A percentile compares a stretch with the other conserved stretches of the same genome.
Conservation (phyloP, 345 rosid genomes). For the Mercurialis annua region DNA sequence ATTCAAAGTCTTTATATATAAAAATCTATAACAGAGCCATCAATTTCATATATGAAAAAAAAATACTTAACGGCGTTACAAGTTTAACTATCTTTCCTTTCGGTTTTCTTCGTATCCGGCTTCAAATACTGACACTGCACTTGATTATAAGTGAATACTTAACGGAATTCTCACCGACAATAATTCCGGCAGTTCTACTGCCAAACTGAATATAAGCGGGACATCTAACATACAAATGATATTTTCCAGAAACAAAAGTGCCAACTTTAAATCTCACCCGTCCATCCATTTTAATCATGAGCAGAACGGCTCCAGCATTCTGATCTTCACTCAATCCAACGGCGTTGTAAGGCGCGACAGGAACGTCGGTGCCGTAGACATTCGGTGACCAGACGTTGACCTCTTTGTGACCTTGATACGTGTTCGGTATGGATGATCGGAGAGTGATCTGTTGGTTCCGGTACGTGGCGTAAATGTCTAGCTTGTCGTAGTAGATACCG, state of each 20-base stretch:
- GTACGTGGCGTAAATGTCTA: conserved; percentile 67
- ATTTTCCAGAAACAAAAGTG: conserved; percentile 48
- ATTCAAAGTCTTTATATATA: not conserved
- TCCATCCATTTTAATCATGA: conserved; percentile 71
- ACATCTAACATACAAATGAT: conserved; percentile 64
- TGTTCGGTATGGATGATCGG: conserved; percentile 45
- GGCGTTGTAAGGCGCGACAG: conserved; percentile 74
- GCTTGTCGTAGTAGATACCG: conserved; percentile 83
- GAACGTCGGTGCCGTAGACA: conserved; percentile 58
- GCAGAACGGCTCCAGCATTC: conserved; percentile 36
- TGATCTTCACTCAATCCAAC: conserved; percentile 48
- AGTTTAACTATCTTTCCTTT: not conserved
- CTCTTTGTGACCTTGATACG: conserved; percentile 66
- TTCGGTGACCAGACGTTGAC: conserved; percentile 77
- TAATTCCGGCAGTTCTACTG: conserved; percentile 39
- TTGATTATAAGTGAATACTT: conserved; percentile 52
- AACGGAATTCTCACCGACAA: conserved; percentile 56
- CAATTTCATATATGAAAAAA: not conserved
- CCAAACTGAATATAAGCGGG: conserved; percentile 60
- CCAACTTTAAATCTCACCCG: conserved; percentile 86
- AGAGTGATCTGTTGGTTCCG: conserved; percentile 73
- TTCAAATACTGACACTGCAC: conserved; percentile 71
- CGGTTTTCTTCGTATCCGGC: not conserved
- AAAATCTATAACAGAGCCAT: conserved; percentile 10
- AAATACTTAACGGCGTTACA: conserved; percentile 13